These are phyloP conservation scores for Cytospora leucostoma DNA, from an alignment of 2,329 filamentous ascomycete genomes.

Conservation along the genomic window DNA sequence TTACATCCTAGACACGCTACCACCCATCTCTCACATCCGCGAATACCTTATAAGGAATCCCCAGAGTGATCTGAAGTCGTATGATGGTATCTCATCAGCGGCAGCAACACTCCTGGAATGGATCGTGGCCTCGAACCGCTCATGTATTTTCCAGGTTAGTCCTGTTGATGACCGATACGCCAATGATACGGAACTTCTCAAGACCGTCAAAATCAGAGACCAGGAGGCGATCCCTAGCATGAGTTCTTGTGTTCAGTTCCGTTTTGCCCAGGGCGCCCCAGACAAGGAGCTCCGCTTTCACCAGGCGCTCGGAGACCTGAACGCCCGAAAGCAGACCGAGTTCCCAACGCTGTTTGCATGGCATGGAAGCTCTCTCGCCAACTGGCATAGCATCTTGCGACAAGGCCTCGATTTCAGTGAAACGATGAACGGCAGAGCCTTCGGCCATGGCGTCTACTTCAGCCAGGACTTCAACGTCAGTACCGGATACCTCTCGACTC, in stretches of 20 bases:
- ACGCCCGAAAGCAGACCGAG: neutral
- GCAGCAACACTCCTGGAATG: slow-evolving; percentile 73
- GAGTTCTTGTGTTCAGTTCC: slow-evolving; percentile 72
- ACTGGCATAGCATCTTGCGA: slow-evolving; percentile 75
- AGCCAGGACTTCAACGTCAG: slow-evolving; percentile 62
- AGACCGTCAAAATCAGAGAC: slow-evolving; percentile 35
- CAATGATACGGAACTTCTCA: slow-evolving; percentile 41
- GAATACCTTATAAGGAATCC: slow-evolving; percentile 46
- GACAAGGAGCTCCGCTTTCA: slow-evolving; percentile 81
- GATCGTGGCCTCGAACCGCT: slow-evolving; percentile 88
- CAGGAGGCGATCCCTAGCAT: slow-evolving; percentile 58
- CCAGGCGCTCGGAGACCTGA: slow-evolving; percentile 53
- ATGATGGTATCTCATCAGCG: slow-evolving; percentile 62
- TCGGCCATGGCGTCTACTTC: slow-evolving; percentile 82
- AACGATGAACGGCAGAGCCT: slow-evolving; percentile 65
- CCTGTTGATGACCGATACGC: slow-evolving; percentile 9
- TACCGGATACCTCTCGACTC: slow-evolving; percentile 28
- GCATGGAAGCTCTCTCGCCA: slow-evolving; percentile 54
- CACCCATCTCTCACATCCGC: slow-evolving; percentile 61
- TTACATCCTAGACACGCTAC: slow-evolving; percentile 59
- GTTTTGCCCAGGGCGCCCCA: slow-evolving; percentile 83
- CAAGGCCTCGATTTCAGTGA: slow-evolving; percentile 75
- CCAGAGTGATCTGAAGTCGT: slow-evolving; percentile 44
- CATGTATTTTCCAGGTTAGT: slow-evolving; percentile 75
- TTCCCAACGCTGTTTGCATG: slow-evolving; percentile 34